Base-by-base conservation (phyloP, 148 eudicot species). In the Rhododendron henanense region DNA sequence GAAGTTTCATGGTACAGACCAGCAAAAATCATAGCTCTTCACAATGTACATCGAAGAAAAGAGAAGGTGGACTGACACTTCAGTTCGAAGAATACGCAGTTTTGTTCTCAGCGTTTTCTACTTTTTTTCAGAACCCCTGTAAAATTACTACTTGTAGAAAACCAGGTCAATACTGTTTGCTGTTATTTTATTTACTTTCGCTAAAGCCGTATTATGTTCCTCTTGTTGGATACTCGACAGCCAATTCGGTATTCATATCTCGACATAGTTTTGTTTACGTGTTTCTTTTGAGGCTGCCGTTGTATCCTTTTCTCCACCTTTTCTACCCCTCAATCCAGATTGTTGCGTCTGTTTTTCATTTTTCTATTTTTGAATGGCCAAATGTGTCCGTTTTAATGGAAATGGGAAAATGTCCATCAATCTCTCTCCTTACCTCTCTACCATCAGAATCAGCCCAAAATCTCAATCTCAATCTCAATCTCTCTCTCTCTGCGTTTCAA, bases 1-100 rank as follows among this genome's bases (percentile, higher is more conserved):
- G 89, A 91, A 94, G 88, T 90, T 87, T 88, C 96, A 96, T 65
- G 90, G 87, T 41, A 86, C 88, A 3, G 87, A 90, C 44, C 86
- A 90, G 86, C 87, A 90, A 84, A 90, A 92, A n/a, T 83, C 90
- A 67, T 89, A 79, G 59, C 81, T 10, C 50, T 35, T 55, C 31
- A 19, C 7, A 51, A 10, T 48, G 37, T 59, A 55, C 10, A 35
- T 50, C 37, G 53, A 39, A 19, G 33, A 31, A 55, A 48, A 83
- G 85, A 69, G 55, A 41, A 7, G 71, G 11, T 33, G 83, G 85
- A 10, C 79, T 28, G 61, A 47, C 16, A 9, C 59, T 47, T 16
- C 13, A 1, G 80, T 33, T 51, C 1, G 19, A 84, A 21, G 48
- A 10, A n/a, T 15, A 10, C 74, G 21, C 31, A 74, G 13, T 84